Percentiles rank a stretch among this genome's conserved stretches.
phyloP scores from a whole-genome alignment of 768 basidiomycete species.

The Phlebiopsis gigantea region DNA sequence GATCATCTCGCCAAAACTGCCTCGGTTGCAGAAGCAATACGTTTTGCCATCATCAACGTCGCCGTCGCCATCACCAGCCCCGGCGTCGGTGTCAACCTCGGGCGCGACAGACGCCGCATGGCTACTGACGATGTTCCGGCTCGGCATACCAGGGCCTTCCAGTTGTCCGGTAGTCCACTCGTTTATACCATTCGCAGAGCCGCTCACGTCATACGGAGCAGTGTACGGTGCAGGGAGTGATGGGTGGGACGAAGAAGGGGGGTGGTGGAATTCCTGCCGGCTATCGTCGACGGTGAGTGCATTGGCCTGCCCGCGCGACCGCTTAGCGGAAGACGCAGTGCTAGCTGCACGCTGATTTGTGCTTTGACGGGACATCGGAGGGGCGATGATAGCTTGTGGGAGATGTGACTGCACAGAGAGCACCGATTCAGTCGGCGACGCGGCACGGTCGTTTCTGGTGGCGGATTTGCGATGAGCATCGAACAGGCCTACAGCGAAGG shows the following conservation, averaged over 20 bases:
- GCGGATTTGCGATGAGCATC: neutral
- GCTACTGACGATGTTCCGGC: slow-evolving; percentile 32
- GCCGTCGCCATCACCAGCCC: slow-evolving; percentile 44
- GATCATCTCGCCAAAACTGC: slow-evolving; percentile 93
- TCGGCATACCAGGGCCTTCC: slow-evolving; percentile 77
- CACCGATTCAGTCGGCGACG: slow-evolving; percentile 70
- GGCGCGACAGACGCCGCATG: slow-evolving; percentile 27
- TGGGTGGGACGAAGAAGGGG: slow-evolving; percentile 45
- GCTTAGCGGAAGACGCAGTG: slow-evolving; percentile 15
- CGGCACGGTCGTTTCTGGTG: slow-evolving; percentile 53
- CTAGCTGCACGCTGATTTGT: slow-evolving; percentile 22
- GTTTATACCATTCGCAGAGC: slow-evolving; percentile 27
- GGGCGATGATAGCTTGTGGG: slow-evolving; percentile 35
- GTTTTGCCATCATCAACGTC: slow-evolving; percentile 52
- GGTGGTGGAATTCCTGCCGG: slow-evolving; percentile 31
- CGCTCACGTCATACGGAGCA: slow-evolving; percentile 9
- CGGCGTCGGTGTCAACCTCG: slow-evolving; percentile 37
- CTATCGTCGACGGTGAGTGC: slow-evolving; percentile 37
- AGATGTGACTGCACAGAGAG: slow-evolving; percentile 68
- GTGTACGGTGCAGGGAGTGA: slow-evolving; percentile 46
- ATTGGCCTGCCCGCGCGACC: slow-evolving; percentile 17
- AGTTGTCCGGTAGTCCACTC: slow-evolving; percentile 46
- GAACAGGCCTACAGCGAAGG: neutral
- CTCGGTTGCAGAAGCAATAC: slow-evolving; percentile 83
- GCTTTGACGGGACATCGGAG: slow-evolving; percentile 31